phyloP scores from a whole-genome alignment of 2,329 filamentous ascomycete species.

The Claviceps paspali region DNA sequence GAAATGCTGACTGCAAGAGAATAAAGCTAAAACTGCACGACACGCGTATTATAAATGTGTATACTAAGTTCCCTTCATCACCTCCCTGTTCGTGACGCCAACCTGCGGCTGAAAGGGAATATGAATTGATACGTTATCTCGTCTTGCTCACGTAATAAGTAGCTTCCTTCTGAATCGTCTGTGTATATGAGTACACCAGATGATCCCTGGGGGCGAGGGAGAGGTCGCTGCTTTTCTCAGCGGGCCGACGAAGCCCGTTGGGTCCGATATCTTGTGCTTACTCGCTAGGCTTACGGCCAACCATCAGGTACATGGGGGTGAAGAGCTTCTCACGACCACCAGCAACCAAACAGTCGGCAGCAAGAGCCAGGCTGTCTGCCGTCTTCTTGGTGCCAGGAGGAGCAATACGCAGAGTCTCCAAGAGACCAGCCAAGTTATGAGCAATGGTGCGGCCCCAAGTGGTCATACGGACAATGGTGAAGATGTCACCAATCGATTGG shows the following conservation, averaged over 20 bases:
- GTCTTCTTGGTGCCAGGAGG: conserved; percentile 84
- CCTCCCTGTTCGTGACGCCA: conserved; percentile 2
- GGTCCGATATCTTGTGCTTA: not conserved
- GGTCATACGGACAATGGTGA: conserved; percentile 81
- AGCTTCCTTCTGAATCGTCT: not conserved
- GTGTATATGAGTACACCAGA: not conserved
- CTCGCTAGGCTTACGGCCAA: conserved; percentile 61
- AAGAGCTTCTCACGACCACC: conserved; percentile 85
- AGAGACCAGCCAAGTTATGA: conserved; percentile 59
- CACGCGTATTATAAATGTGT: conserved; percentile 3
- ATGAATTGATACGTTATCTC: not conserved
- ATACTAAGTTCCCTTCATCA: not conserved
- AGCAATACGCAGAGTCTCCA: conserved; percentile 63
- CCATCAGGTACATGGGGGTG: conserved; percentile 97
- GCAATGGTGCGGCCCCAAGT: conserved; percentile 60
- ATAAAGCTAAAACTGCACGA: not conserved
- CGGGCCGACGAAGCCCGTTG: not conserved
- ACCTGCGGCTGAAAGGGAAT: not conserved
- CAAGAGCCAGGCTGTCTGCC: conserved; percentile 72
- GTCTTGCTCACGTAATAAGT: not conserved
- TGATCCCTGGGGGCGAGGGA: too few relatives aligned
- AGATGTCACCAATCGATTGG: conserved; percentile 61
- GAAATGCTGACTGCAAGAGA: too few relatives aligned
- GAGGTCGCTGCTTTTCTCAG: not conserved
- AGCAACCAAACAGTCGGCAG: conserved; percentile 72